These are phyloP conservation scores for Coemansia sp. DNA, from an alignment of 192 early-diverging fungal genomes.

Conservation along the genomic window DNA sequence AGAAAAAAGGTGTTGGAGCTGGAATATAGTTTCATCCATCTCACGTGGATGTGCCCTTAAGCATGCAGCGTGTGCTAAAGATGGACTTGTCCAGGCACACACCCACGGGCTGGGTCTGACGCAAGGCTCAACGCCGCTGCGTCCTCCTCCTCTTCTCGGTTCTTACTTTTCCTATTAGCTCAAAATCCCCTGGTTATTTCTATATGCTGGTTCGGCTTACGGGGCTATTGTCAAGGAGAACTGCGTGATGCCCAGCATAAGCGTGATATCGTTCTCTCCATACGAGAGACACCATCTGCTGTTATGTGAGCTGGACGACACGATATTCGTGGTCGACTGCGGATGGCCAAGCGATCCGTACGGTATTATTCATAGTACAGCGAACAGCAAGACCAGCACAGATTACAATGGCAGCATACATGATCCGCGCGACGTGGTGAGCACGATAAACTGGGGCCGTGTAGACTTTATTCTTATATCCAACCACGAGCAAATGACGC, in stretches of 20 bases:
- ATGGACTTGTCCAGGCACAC: background rate
- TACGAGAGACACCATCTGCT: conserved; percentile 48
- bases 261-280: conserved; percentile 47
- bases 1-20: background rate
- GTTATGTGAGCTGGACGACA: conserved; percentile 54
- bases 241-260: conserved; percentile 44
- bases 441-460: conserved; percentile 61
- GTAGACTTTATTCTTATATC: conserved; percentile 79
- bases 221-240: background rate
- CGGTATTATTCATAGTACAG: conserved; percentile 1
- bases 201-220: no score
- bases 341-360: conserved; percentile 41
- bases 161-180: no score
- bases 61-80: background rate
- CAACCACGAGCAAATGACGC: conserved; percentile 72
- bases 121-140: no score
- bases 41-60: conserved; percentile 10
- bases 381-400: conserved; percentile 15
- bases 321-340: conserved; percentile 55
- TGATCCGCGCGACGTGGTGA: conserved; percentile 39
- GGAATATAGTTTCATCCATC: background rate
- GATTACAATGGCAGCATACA: background rate
- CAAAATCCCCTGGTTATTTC: no score
- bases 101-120: no score
- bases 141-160: no score